These are phyloP conservation scores for Camellia lanceoleosa DNA, from an alignment of 148 eudicot species.

Conservation along the genomic window DNA sequence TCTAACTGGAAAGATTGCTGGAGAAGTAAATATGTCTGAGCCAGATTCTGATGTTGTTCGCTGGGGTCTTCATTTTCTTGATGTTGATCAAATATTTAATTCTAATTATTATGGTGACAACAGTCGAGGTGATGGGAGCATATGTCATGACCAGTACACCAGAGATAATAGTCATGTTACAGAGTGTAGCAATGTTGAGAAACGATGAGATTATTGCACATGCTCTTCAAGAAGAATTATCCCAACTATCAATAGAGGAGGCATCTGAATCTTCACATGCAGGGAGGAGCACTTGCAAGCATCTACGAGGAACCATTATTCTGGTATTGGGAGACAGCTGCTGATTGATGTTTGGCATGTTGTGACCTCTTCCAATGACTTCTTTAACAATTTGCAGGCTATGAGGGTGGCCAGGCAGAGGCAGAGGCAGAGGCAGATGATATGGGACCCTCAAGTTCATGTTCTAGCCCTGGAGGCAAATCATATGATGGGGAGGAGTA, in stretches of 20 bases:
- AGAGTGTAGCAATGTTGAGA: conserved; percentile 35
- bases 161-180: conserved; percentile 40
- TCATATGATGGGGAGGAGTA: conserved; percentile 62
- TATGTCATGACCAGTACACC: conserved; percentile 40
- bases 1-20: conserved; percentile 10
- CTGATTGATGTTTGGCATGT: not conserved
- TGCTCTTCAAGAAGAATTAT: conserved; percentile 69
- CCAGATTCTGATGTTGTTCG: conserved; percentile 64
- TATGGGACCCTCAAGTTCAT: conserved; percentile 52
- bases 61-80: conserved; percentile 71
- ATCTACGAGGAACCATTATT: conserved; percentile 38
- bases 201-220: conserved; percentile 55
- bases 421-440: conserved; percentile 48
- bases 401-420: conserved; percentile 37
- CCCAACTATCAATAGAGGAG: conserved; percentile 51
- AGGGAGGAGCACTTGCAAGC: conserved; percentile 36
- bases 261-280: conserved; percentile 50
- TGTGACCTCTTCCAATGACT: conserved; percentile 13
- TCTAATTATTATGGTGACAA: conserved; percentile 49
- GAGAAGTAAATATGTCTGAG: conserved; percentile 44
- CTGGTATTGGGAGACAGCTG: conserved; percentile 37
- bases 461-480: conserved; percentile 71
- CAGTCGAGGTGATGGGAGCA: conserved; percentile 54
- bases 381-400: conserved; percentile 35
- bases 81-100: conserved; percentile 54